These are phyloP conservation scores for Camelina hispida DNA, from an alignment of 345 rosid species.

Conservation along the genomic window DNA sequence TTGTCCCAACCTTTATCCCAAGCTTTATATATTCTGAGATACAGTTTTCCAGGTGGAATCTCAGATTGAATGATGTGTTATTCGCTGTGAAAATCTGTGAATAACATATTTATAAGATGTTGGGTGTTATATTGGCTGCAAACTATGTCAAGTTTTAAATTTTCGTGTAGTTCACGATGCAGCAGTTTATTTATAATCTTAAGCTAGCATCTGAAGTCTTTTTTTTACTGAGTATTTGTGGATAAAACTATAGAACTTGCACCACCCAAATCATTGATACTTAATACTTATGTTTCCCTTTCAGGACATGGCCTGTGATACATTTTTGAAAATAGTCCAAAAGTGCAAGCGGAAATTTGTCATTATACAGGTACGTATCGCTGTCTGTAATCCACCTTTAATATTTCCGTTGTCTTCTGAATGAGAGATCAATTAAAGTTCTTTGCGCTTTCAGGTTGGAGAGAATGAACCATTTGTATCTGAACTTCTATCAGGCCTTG, in stretches of 20 bases:
- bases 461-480: constrained; percentile 98
- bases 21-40: constrained; percentile 12
- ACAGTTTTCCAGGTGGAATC: constrained; percentile 3
- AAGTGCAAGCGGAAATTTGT: constrained; percentile 99
- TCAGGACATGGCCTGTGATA: constrained; percentile 99
- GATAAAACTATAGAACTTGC: constrained; percentile 10
- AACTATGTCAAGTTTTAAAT: background rate
- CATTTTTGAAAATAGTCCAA: constrained; percentile 98
- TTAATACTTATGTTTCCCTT: constrained; percentile 20
- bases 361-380: constrained; percentile 72
- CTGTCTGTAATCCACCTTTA: constrained; percentile 6
- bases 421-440: background rate
- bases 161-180: constrained; percentile 4
- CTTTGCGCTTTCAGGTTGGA: constrained; percentile 74
- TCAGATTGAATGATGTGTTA: constrained; percentile 5
- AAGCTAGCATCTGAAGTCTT: background rate
- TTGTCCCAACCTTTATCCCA: constrained; percentile 27
- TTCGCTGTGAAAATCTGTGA: background rate
- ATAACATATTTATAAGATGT: background rate
- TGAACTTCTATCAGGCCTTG: constrained; percentile 93
- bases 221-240: background rate
- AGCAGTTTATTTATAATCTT: constrained; percentile 8
- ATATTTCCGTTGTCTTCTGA: constrained; percentile 11
- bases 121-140: constrained; percentile 1
- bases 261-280: background rate